These are phyloP conservation scores for Globisporangium sylvaticum DNA, from an alignment of 352 stramenopile genomes.

Conservation along the genomic window DNA sequence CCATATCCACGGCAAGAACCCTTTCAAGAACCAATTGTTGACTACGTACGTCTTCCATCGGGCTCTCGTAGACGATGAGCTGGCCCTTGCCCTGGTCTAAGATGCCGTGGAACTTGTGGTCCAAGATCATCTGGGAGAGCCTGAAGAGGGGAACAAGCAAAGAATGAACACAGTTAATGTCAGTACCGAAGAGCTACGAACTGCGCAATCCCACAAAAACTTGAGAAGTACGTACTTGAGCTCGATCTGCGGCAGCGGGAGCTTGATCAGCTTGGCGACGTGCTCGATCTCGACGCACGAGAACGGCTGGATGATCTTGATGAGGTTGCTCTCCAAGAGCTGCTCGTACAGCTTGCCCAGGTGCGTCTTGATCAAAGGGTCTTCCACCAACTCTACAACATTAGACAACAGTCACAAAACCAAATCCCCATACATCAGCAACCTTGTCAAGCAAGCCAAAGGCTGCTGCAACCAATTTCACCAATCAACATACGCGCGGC, in stretches of 20 bases:
- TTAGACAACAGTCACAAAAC: not conserved
- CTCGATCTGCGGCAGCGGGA: conserved; percentile 86
- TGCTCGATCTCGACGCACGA: conserved; percentile 96
- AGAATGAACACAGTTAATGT: not conserved
- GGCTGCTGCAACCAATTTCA: too few relatives aligned
- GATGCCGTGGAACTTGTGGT: conserved; percentile 98
- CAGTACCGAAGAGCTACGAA: not conserved
- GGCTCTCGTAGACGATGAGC: conserved; percentile 97
- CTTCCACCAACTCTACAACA: conserved; percentile 76
- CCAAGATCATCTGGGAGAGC: conserved; percentile 99
- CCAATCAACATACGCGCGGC: conserved; percentile 45
- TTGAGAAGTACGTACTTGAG: conserved; percentile 53
- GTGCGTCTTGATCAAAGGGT: conserved; percentile 92
- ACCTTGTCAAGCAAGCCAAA: not conserved
- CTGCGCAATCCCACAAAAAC: not conserved
- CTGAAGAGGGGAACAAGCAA: conserved; percentile 44
- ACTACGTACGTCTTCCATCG: conserved; percentile 86
- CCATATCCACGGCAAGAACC: too few relatives aligned
- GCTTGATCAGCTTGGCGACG: conserved; percentile 96
- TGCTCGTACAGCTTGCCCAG: conserved; percentile 96
- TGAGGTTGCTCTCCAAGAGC: conserved; percentile 98
- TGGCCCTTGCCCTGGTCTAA: conserved; percentile 99
- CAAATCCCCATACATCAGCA: not conserved
- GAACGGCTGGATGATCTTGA: conserved; percentile 99
- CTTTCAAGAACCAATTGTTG: not conserved